Evolutionary conservation across 1,284 basidiomycete genomes (phyloP), one percentile per base, ranked within the genome.

Genomic region (Tylopilus orsonianus): DNA sequence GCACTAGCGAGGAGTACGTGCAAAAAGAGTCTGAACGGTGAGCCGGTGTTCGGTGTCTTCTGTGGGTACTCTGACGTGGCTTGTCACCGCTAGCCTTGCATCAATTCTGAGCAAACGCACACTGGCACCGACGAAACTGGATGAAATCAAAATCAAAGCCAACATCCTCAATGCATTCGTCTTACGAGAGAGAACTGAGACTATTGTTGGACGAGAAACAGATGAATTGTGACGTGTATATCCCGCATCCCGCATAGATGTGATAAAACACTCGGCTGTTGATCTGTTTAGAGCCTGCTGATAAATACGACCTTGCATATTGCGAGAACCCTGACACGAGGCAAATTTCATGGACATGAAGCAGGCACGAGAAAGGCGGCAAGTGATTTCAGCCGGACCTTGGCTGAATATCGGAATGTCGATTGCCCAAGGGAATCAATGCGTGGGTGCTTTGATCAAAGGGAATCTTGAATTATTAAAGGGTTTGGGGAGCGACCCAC

Each of bases 91-190:
- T 47, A 89, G 86, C n/a, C 68, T 90, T 52, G 71, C 73, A 45
- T 77, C 76, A 55, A 86, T 93, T 60, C 75, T 94, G 50, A 72
- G 75, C 64, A 93, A 92, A 73, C 80, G 83, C 49, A 83, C 77
- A 30, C 73, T 97, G 34, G 77, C 87, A 5, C 75, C 80, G 0
- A 70, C 77, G 44, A 97, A 98, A 73, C 73, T 95, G 37, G 96
- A 99, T 68, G 93, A 98, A 74, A 84, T 98, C 61, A 90, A 93
- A 72, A 81, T 90, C 68, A 96, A 95, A 76, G 78, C 80, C 44
- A 98, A 98, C 73, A 81, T 97, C 57, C 81, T 97, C 46, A 69
- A 74, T 8, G 81, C 90, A 0, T 96, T 97, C 64, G 72, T 75
- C 19, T n/a, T n/a, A n/a, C 72, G 71, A 44, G 74, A 75, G 50